Percentiles rank a stretch among this genome's conserved stretches.
Evolutionary conservation across 371 early-diverging fungal species (phyloP).

Genomic region (Circinella umbellata): DNA sequence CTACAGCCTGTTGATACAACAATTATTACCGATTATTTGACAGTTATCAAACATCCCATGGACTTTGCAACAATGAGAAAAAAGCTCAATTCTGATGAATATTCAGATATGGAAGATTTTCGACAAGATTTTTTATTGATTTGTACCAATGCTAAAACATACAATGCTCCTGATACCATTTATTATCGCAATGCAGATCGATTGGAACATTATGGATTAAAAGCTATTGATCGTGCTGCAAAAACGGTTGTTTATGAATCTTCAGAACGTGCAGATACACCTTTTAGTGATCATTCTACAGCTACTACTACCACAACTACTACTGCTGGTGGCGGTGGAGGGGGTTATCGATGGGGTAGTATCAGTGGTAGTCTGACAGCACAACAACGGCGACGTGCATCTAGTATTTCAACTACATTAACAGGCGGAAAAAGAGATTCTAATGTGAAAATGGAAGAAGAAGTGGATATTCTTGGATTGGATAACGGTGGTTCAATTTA

Average conservation of each 20-base stretch:
- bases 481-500: slow-evolving; percentile 25
- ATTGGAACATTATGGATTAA: slow-evolving; percentile 59
- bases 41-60: slow-evolving; percentile 76
- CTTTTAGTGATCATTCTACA: not conserved
- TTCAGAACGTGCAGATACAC: slow-evolving; percentile 6
- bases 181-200: slow-evolving; percentile 76
- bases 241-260: slow-evolving; percentile 52
- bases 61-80: slow-evolving; percentile 71
- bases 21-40: slow-evolving; percentile 77
- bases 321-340: too few relatives aligned
- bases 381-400: slow-evolving; percentile 3
- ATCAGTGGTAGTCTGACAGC: not conserved
- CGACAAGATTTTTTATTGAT: slow-evolving; percentile 71
- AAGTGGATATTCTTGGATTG: slow-evolving; percentile 57
- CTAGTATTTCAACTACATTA: slow-evolving; percentile 10
- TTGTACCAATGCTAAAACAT: slow-evolving; percentile 70
- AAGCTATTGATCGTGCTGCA: slow-evolving; percentile 65
- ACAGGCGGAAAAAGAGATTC: slow-evolving; percentile 7
- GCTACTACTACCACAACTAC: slow-evolving; percentile 18
- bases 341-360: slow-evolving; percentile 1
- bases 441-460: slow-evolving; percentile 48
- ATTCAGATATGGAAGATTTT: slow-evolving; percentile 58
- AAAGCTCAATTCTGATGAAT: slow-evolving; percentile 56
- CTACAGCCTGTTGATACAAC: slow-evolving; percentile 81
- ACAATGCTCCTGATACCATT: slow-evolving; percentile 75